Evolutionary conservation across 106 monocot genomes (phyloP).

Genomic region (Allium cepa): DNA sequence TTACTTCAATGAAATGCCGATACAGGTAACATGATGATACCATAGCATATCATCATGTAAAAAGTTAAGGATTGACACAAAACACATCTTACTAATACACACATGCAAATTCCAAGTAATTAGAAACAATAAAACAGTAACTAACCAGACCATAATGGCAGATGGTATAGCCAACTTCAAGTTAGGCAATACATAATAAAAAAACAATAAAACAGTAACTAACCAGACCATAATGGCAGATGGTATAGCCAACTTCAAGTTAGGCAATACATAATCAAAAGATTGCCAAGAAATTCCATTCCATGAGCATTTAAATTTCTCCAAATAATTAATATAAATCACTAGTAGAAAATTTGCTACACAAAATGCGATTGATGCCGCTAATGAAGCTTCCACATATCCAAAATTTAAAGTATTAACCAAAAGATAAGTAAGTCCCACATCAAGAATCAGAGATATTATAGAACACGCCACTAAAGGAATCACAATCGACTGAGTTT

Average conservation of each 20-base stretch:
- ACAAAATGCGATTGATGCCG: constrained; percentile 52
- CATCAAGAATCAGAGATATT: constrained; percentile 37
- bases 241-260: constrained; percentile 62
- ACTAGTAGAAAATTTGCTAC: constrained; percentile 46
- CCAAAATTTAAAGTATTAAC: constrained; percentile 36
- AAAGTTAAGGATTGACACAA: not conserved
- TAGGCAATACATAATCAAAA: constrained; percentile 45
- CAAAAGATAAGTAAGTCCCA: constrained; percentile 13
- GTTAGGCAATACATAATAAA: constrained; percentile 43
- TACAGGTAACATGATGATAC: not conserved
- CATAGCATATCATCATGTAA: not conserved
- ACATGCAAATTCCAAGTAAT: no score
- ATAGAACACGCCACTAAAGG: constrained; percentile 61
- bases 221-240: constrained; percentile 93
- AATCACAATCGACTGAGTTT: constrained; percentile 54
- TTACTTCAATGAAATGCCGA: not conserved
- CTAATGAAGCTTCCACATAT: constrained; percentile 35
- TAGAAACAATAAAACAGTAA: not conserved
- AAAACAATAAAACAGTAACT: constrained; percentile 18
- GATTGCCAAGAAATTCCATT: constrained; percentile 51
- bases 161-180: constrained; percentile 73
- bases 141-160: constrained; percentile 89
- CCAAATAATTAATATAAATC: constrained; percentile 34
- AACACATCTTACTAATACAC: not conserved
- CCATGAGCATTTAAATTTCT: constrained; percentile 48